Percentiles rank a stretch among this genome's conserved stretches.
Conservation (phyloP, 495 filamentous ascomycete species). For the Rhypophila decipiens region DNA sequence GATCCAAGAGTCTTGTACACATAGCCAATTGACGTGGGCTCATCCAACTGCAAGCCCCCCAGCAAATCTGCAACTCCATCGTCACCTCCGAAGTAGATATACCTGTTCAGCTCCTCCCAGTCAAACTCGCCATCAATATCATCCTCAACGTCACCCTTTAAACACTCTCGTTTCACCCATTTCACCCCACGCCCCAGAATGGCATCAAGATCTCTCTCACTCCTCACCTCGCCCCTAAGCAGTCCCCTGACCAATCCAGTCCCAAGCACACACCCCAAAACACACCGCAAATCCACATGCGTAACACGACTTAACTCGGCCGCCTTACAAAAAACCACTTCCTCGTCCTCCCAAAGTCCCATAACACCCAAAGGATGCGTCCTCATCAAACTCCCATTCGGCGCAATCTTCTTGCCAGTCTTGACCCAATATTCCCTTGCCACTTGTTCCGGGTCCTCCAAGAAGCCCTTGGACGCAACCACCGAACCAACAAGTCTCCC, state of each 20-base stretch:
- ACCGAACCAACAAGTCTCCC: conserved; percentile 32
- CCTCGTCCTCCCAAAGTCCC: conserved; percentile 21
- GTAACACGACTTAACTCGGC: conserved; percentile 27
- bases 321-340: conserved; percentile 26
- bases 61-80: conserved; percentile 8
- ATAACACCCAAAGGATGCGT: conserved; percentile 40
- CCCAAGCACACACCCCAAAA: conserved; percentile 35
- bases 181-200: conserved; percentile 16
- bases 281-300: conserved; percentile 43
- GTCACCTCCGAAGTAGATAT: conserved; percentile 17
- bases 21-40: conserved; percentile 36
- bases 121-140: conserved; percentile 26
- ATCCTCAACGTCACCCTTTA: no score
- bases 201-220: conserved; percentile 27
- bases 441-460: conserved; percentile 19
- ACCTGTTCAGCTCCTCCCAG: conserved; percentile 25
- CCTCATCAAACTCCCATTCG: conserved; percentile 45
- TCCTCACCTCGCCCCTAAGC: conserved; percentile 32
- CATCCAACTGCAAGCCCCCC: conserved; percentile 33
- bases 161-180: no score
- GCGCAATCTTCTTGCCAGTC: conserved; percentile 24
- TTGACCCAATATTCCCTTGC: conserved; percentile 32
- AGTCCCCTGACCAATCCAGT: conserved; percentile 35
- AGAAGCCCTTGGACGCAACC: conserved; percentile 22
- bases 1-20: conserved; percentile 43